These are phyloP conservation scores for Mycena chlorophos DNA, from an alignment of 768 basidiomycete genomes.

Conservation along the genomic window DNA sequence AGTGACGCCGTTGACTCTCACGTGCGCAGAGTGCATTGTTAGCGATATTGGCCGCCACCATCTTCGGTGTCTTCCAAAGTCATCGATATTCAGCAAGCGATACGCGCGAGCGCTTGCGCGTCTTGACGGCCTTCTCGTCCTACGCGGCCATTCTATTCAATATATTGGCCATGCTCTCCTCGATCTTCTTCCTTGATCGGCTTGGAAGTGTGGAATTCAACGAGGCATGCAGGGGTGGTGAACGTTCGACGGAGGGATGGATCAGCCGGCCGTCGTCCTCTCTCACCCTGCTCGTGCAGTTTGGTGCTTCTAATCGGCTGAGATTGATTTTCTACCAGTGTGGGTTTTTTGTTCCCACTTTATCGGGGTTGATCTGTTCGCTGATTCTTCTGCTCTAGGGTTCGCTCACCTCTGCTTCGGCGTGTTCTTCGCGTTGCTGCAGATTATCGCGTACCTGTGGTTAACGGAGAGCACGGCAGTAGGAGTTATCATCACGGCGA, in stretches of 20 bases:
- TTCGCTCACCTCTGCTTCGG: slow-evolving; percentile 1
- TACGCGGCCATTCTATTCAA: slow-evolving; percentile 10
- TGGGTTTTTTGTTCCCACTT: not conserved
- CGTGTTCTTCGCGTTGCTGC: not conserved
- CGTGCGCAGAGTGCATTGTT: slow-evolving; percentile 5
- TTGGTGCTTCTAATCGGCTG: not conserved
- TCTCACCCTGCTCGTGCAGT: not conserved
- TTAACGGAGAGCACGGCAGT: not conserved
- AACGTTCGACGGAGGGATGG: not conserved
- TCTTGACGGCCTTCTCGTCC: not conserved
- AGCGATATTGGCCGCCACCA: not conserved
- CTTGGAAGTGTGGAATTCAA: slow-evolving; percentile 8
- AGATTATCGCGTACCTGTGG: slow-evolving; percentile 5
- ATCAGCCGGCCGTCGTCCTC: not conserved
- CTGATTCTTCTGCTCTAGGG: not conserved
- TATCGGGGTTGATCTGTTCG: not conserved
- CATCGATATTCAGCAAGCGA: not conserved
- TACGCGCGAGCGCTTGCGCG: not conserved
- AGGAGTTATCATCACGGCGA: too few species aligned
- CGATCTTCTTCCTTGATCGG: slow-evolving; percentile 4
- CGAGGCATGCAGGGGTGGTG: not conserved
- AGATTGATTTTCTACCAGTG: slow-evolving; percentile 9
- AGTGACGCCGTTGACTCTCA: not conserved
- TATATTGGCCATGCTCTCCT: not conserved
- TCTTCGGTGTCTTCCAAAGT: not conserved